Evolutionary conservation across 495 filamentous ascomycete species (phyloP), one percentile per base, ranked within the genome.

Genomic region (Aspergillus avenaceus): DNA sequence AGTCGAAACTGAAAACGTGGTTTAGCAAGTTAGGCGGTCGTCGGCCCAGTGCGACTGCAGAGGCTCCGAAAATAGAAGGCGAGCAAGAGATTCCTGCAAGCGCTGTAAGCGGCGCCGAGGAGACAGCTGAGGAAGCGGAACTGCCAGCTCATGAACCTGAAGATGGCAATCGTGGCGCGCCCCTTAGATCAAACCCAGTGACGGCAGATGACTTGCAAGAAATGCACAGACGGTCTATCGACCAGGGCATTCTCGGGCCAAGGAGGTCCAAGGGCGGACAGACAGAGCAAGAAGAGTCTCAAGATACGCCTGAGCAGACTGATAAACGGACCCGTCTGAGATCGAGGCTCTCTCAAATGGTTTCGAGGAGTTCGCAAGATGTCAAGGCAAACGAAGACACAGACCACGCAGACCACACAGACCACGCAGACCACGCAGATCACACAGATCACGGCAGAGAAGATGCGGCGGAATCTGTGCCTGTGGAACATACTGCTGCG

Each of bases 1-100:
- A 67, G 13, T 72, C 69, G 34, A 76, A 77, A 49, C 68, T 86
- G 29, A 84, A 77, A 46, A 71, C 72, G 37, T 88, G 83, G 83
- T 64, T 88, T 36, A 82, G 64, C 7, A 77, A 73, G 42, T 70
- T 85, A 32, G 66, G 73, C 0, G 67, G 72, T 0, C 72, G 77
- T 46, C 64, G 66, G 16, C 40, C 65, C 49, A 64, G 72, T 62
- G 61, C 58, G 18, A 37, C 46, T 5, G 49, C 53, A 42, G 40
- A 49, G 19, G 21, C 21, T 16, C 6, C 29, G 16, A 50, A 34
- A 19, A 44, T 23, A 36, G 43, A 26, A 5, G 47, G 37, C 14
- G 34, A 38, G 11, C 34, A 21, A 1, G 34, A 21, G n/a, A 16
- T 4, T 1, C 23, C 34, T 16, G 21, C 45, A 16, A 28, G 24